phyloP scores from a whole-genome alignment of 1,284 basidiomycete species.

The Anthracocystis panici-leucophaei region DNA sequence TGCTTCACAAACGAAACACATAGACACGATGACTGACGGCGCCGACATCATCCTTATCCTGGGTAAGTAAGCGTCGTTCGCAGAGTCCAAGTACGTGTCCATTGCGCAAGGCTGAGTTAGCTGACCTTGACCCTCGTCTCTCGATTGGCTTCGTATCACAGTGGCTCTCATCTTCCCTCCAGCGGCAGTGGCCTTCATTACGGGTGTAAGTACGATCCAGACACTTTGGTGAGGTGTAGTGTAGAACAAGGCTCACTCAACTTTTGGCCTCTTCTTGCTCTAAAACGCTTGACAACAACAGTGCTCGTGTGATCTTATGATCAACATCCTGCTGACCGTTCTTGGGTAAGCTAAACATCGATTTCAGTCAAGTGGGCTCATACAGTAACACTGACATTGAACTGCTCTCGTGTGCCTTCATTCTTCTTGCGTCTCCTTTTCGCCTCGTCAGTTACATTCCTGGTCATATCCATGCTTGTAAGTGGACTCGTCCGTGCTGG shows the following conservation, averaged over 20 bases:
- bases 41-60: constrained; percentile 54
- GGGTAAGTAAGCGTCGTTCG: constrained; percentile 23
- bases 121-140: neutral
- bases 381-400: neutral
- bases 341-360: constrained; percentile 69
- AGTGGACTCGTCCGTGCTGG: neutral
- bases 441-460: constrained; percentile 30
- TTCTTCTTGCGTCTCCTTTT: neutral
- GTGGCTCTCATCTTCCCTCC: constrained; percentile 78
- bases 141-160: neutral
- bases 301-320: constrained; percentile 76
- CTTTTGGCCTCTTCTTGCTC: neutral
- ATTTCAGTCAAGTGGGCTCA: neutral
- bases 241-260: neutral
- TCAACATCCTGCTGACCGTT: constrained; percentile 82
- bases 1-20: neutral
- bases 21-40: constrained; percentile 32
- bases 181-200: constrained; percentile 77
- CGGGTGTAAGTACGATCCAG: constrained; percentile 71
- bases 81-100: neutral
- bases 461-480: constrained; percentile 48
- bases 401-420: neutral
- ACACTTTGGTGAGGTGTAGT: neutral
- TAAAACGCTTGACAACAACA: neutral
- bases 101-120: neutral